phyloP scores from a whole-genome alignment of 768 basidiomycete species.

The Tylopilus sp. region DNA sequence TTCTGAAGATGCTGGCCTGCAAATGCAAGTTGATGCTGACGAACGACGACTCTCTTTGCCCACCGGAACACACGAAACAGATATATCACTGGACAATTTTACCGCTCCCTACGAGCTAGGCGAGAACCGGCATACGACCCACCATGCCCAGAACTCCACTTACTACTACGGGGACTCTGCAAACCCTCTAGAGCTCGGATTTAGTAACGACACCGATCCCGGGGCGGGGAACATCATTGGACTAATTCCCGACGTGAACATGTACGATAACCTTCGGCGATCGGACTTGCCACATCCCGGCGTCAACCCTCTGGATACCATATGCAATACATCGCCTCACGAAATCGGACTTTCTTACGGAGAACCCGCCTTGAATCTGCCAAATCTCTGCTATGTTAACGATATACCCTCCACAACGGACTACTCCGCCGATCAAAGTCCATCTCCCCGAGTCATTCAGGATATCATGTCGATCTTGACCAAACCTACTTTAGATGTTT shows the following conservation, averaged over 20 bases:
- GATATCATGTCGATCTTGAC: slow-evolving; percentile 31
- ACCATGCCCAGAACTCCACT: not conserved
- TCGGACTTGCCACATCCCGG: slow-evolving; percentile 20
- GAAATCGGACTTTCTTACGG: not conserved
- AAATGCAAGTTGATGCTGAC: slow-evolving; percentile 8
- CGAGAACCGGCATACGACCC: not conserved
- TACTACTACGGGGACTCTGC: not conserved
- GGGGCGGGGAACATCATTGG: slow-evolving; percentile 16
- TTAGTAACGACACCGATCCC: slow-evolving; percentile 11
- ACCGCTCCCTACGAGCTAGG: not conserved
- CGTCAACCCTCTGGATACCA: slow-evolving; percentile 41
- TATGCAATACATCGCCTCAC: slow-evolving; percentile 13
- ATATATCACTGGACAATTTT: not conserved
- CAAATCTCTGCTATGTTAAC: not conserved
- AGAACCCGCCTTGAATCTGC: not conserved
- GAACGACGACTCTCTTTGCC: not conserved
- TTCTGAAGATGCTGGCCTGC: slow-evolving; percentile 1
- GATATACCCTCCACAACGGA: not conserved
- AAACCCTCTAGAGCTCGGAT: not conserved
- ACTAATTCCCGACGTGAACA: slow-evolving; percentile 34
- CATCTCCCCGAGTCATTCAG: slow-evolving; percentile 28
- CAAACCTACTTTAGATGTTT: slow-evolving; percentile 14
- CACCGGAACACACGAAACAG: not conserved
- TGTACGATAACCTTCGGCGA: slow-evolving; percentile 26
- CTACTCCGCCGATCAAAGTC: slow-evolving; percentile 12